Base-by-base conservation (phyloP, 2,329 filamentous ascomycete species). In the Pyrenochaeta sp. region DNA sequence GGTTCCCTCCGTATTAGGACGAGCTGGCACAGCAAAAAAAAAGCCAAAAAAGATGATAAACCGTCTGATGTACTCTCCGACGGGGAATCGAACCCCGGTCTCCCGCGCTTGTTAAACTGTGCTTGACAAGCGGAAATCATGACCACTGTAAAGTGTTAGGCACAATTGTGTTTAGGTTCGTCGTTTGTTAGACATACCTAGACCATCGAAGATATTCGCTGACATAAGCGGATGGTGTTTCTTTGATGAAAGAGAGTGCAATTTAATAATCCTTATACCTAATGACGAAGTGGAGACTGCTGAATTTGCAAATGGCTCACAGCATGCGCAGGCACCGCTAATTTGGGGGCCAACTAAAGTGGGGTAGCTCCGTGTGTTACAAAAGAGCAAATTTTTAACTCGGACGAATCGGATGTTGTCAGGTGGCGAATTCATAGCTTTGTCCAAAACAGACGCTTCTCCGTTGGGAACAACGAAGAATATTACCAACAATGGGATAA, bases 71-170 rank as follows among this genome's bases (percentile, higher is more conserved):
- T n/a, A n/a, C 30, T 32, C 30, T 32, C 30, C 30, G 30, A 32
- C 53, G 62, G 58, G 64, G 63, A 64, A 64, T 64, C 61, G 61
- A 64, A 64, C 58, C 61, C 61, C 60, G 60, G 60, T 63, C 60
- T 63, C 60, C 60, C 60, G 60, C 60, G 60, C 60, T 63, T 52
- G 60, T 57, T 45, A 51, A n/a, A n/a, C n/a, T n/a, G n/a, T n/a
- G n/a, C n/a, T n/a, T n/a, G n/a, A n/a, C n/a, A n/a, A n/a, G n/a
- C n/a, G n/a, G n/a, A n/a, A n/a, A n/a, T n/a, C n/a, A n/a, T n/a
- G n/a, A n/a, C n/a, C n/a, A n/a, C n/a, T n/a, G n/a, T n/a, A n/a
- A n/a, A n/a, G n/a, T n/a, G n/a, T n/a, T n/a, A n/a, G n/a, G n/a
- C n/a, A n/a, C n/a, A n/a, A n/a, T n/a, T n/a, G n/a, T n/a, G n/a